Percentiles rank a stretch among this genome's conserved stretches.
Conservation (phyloP, 2,329 filamentous ascomycete species). For the Ophiocordyceps sinensis region DNA sequence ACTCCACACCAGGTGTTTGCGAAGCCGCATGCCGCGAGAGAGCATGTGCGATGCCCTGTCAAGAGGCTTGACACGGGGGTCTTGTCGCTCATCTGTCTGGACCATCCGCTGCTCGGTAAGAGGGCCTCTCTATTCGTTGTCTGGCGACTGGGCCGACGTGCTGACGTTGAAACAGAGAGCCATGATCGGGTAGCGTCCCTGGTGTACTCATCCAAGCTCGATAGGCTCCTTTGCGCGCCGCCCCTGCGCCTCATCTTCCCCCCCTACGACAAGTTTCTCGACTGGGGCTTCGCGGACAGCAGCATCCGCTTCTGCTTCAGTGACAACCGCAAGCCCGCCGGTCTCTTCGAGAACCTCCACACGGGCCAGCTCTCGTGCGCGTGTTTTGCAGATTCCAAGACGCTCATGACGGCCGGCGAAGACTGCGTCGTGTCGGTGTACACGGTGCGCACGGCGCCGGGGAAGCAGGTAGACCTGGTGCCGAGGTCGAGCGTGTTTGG, state of each 20-base stretch:
- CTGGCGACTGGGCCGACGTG: neutral
- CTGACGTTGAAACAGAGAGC: conserved; percentile 28
- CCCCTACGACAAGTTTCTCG: conserved; percentile 83
- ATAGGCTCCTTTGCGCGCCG: conserved; percentile 70
- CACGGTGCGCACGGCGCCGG: conserved; percentile 47
- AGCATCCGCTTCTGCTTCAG: conserved; percentile 83
- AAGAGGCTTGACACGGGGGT: conserved; percentile 66
- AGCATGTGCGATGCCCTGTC: conserved; percentile 48
- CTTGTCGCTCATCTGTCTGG: conserved; percentile 61
- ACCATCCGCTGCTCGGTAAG: conserved; percentile 59
- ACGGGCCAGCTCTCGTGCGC: conserved; percentile 77
- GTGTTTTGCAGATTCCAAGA: conserved; percentile 77
- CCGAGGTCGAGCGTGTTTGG: conserved; percentile 76
- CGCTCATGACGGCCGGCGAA: conserved; percentile 78
- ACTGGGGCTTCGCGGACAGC: conserved; percentile 92
- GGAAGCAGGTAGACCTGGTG: conserved; percentile 63
- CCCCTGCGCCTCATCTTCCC: conserved; percentile 79
- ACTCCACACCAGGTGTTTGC: conserved; percentile 91
- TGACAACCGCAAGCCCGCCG: conserved; percentile 69
- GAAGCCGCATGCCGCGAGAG: conserved; percentile 63
- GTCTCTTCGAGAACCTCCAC: conserved; percentile 87
- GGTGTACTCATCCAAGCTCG: conserved; percentile 62
- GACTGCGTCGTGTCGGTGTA: conserved; percentile 87
- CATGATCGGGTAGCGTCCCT: conserved; percentile 71
- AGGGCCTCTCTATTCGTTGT: neutral